Conservation (phyloP, 2,329 filamentous ascomycete genomes). For the Aspergillus fischeri region DNA sequence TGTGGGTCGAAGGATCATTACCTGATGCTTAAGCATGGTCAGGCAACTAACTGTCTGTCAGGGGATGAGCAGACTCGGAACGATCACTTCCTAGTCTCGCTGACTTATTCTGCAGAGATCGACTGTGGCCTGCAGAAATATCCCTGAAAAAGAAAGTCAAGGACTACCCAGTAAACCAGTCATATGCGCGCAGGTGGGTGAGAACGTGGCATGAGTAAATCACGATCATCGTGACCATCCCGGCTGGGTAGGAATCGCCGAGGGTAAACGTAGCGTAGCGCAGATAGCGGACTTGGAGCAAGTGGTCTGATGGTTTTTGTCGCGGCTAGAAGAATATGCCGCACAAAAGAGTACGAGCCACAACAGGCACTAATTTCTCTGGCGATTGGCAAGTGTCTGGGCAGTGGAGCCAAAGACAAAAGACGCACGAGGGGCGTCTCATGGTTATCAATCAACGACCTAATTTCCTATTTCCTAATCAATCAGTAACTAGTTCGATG, state of each 20-base stretch:
- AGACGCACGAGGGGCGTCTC: background rate
- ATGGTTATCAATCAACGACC: conserved; percentile 3
- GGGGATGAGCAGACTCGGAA: background rate
- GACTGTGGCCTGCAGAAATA: background rate
- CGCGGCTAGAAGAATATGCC: background rate
- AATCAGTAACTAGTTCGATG: background rate
- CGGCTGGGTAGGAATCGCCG: background rate
- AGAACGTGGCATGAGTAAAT: background rate
- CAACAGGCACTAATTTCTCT: background rate
- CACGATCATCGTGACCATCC: background rate
- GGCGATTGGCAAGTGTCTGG: background rate
- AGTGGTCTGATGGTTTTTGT: background rate
- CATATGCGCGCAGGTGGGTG: background rate
- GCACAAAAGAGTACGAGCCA: background rate
- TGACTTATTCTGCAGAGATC: background rate
- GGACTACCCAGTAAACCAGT: background rate
- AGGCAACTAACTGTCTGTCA: background rate
- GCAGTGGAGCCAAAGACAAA: background rate
- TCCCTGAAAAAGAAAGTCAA: background rate
- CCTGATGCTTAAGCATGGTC: too few species aligned
- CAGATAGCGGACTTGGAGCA: background rate
- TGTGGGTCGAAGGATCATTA: too few species aligned
- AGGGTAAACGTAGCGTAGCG: background rate
- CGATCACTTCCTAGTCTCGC: background rate
- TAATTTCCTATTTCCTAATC: background rate